Evolutionary conservation across 192 early-diverging fungal genomes (phyloP).

Genomic region (Obelidium mucronatum): DNA sequence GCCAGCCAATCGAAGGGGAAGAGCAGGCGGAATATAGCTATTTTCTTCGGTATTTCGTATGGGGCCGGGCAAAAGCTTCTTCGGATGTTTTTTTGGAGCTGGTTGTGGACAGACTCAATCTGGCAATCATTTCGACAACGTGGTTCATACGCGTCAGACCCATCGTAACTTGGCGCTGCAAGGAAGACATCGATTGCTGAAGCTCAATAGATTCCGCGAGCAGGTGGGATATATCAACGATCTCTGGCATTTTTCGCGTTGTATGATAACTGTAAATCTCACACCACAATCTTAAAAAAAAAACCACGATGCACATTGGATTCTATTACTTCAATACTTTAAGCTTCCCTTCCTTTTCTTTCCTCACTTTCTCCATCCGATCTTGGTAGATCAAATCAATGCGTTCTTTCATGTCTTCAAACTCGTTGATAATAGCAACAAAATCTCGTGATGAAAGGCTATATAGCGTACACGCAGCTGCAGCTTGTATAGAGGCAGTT

Average conservation of each 20-base stretch:
- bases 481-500: conserved; percentile 30
- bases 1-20: too few relatives aligned
- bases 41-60: too few relatives aligned
- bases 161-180: not conserved
- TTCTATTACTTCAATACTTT: too few relatives aligned
- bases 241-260: too few relatives aligned
- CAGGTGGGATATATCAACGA: too few relatives aligned
- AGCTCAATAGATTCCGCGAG: conserved; percentile 2
- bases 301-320: too few relatives aligned
- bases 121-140: not conserved
- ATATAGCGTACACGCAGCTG: conserved; percentile 5
- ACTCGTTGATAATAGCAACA: conserved; percentile 21
- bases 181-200: not conserved
- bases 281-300: too few relatives aligned
- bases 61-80: too few relatives aligned
- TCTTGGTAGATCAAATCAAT: conserved; percentile 38
- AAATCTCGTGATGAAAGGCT: conserved; percentile 22
- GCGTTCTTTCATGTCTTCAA: conserved; percentile 36
- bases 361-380: conserved; percentile 27
- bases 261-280: too few relatives aligned
- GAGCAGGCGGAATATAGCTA: too few relatives aligned
- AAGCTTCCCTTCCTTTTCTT: conserved; percentile 42
- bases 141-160: not conserved
- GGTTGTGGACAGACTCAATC: too few relatives aligned
- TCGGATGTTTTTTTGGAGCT: too few relatives aligned